Evolutionary conservation across 2,329 filamentous ascomycete genomes (phyloP), one percentile per base, ranked within the genome.

Genomic region (Helotiales sp.): DNA sequence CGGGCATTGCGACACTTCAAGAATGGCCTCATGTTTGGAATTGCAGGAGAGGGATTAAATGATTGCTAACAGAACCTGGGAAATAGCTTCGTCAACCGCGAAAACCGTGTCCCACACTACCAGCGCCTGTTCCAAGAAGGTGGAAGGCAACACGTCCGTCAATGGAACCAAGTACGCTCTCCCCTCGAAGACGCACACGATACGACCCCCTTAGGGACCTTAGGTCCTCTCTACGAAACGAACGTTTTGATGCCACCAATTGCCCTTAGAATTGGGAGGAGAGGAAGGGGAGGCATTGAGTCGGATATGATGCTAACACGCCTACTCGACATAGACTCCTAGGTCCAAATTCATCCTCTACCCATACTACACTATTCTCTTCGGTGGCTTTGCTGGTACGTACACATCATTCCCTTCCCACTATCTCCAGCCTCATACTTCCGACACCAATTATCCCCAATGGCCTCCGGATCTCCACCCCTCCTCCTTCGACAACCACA

Each of bases 101-200:
- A 83, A 74, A 93, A 93, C 84, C 83, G 82, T 71, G 89, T 93
- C 70, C 88, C 88, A 57, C 70, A 88, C 72, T 82, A 88, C 78
- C 90, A 93, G 82, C 81, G 83, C 71, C 76, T 84, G 68, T 91
- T 90, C 80, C 89, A 92, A 79, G 78, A 81, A 65, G 86, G 90
- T 68, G 89, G 89, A 75, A 84, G 83, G 70, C 76, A 79, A 63
- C 83, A 87, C 74, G 79, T 85, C 66, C 85, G 90, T 70, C 76
- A 90, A 73, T 93, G 90, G 89, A 79, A 83, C 76, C 91, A 92
- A 77, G 89, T 93, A 82, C 74, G 87, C 81, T 9, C 17, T 24
- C 31, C 33, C 22, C 9, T 15, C 19, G 6, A 31, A 22, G n/a
- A n/a, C n/a, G n/a, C n/a, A n/a, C n/a, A n/a, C n/a, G n/a, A n/a